phyloP scores from a whole-genome alignment of 2,329 filamentous ascomycete species.

The Pseudofabraea citricarpa region DNA sequence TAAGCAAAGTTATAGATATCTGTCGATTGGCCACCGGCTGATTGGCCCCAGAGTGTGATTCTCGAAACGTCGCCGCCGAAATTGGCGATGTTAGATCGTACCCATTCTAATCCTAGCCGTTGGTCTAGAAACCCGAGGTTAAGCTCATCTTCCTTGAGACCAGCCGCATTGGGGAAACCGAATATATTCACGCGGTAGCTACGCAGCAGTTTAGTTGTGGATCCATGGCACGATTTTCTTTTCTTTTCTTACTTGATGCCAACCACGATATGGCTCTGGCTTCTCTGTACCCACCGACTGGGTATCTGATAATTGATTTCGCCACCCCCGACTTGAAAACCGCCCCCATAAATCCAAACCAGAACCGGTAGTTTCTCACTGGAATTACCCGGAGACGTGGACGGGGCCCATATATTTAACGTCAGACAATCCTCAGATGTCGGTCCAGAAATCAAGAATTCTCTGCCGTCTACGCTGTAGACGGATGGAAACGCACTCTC shows the following conservation, averaged over 20 bases:
- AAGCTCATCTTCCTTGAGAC: constrained; percentile 10
- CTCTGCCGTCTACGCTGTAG: constrained; percentile 9
- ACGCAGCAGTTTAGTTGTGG: no score
- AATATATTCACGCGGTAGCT: constrained; percentile 30
- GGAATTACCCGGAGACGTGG: no score
- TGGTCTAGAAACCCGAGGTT: constrained; percentile 53
- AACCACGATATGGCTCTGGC: constrained; percentile 24
- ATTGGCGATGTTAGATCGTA: constrained; percentile 48
- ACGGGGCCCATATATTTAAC: constrained; percentile 33
- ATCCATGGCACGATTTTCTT: no score
- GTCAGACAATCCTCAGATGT: constrained; percentile 31
- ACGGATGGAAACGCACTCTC: constrained; percentile 6
- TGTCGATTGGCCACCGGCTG: constrained; percentile 19
- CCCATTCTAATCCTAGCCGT: constrained; percentile 51
- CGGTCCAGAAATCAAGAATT: constrained; percentile 11
- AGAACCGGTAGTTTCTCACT: constrained; percentile 33
- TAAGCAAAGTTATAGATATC: constrained; percentile 23
- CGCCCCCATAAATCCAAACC: constrained; percentile 38
- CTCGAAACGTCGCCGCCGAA: constrained; percentile 51
- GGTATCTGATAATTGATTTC: constrained; percentile 14
- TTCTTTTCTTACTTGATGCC: constrained; percentile 29
- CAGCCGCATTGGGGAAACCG: constrained; percentile 18
- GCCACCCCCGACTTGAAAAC: constrained; percentile 22
- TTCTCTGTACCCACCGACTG: constrained; percentile 13
- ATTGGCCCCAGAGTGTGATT: constrained; percentile 27